Evolutionary conservation across 2,329 filamentous ascomycete species (phyloP).

Genomic region (Pseudopithomyces chartarum): DNA sequence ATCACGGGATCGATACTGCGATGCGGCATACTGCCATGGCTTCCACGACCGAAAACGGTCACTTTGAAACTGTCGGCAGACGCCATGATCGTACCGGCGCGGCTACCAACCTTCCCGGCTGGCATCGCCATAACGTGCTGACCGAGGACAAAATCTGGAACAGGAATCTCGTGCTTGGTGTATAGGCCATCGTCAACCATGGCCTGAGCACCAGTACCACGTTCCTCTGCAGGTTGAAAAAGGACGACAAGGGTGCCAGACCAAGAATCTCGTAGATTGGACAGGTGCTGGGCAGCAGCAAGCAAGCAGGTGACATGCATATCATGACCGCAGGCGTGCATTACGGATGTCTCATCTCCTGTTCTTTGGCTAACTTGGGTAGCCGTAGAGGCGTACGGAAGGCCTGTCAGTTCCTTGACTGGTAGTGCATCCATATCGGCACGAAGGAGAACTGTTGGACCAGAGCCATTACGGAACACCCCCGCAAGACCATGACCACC

Average conservation of each 20-base stretch:
- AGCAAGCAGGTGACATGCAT: slow-evolving; percentile 66
- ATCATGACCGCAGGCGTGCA: slow-evolving; percentile 71
- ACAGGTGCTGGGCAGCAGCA: slow-evolving; percentile 59
- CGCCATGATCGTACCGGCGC: slow-evolving; percentile 19
- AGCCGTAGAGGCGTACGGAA: slow-evolving; percentile 60
- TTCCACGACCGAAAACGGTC: slow-evolving; percentile 45
- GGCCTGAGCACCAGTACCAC: slow-evolving; percentile 64
- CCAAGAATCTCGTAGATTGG: slow-evolving; percentile 56
- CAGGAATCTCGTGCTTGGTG: slow-evolving; percentile 46
- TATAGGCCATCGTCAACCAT: slow-evolving; percentile 67
- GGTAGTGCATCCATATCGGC: slow-evolving; percentile 69
- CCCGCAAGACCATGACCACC: slow-evolving; percentile 65
- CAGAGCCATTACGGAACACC: slow-evolving; percentile 60
- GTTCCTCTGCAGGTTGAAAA: slow-evolving; percentile 73
- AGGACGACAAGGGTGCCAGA: slow-evolving; percentile 65
- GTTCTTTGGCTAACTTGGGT: slow-evolving; percentile 50
- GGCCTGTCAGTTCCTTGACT: slow-evolving; percentile 59
- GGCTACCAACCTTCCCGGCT: slow-evolving; percentile 28
- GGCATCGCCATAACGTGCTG: slow-evolving; percentile 60
- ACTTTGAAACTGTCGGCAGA: slow-evolving; percentile 47
- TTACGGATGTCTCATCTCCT: slow-evolving; percentile 59
- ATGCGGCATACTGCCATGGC: slow-evolving; percentile 62
- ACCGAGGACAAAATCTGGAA: slow-evolving; percentile 62
- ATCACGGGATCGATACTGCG: slow-evolving; percentile 63
- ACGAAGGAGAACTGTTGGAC: slow-evolving; percentile 61